Conservation (phyloP, 164 flowering plant genomes). For the Magnolia kwangsiensis region DNA sequence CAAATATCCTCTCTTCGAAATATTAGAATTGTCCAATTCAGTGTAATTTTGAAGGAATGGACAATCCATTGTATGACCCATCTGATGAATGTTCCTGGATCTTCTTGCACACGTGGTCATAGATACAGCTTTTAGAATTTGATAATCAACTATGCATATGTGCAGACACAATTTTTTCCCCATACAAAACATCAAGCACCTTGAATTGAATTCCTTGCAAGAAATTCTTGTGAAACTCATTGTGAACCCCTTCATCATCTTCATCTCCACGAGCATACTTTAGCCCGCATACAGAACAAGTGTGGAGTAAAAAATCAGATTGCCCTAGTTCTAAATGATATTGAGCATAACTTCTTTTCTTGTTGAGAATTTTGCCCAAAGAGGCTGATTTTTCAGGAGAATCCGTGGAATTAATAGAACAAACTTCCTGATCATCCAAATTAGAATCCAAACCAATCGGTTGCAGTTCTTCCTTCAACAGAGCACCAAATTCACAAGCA, state of each 20-base stretch:
- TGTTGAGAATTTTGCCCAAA: conserved; percentile 36
- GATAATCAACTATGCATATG: too few species aligned
- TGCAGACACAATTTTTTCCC: too few species aligned
- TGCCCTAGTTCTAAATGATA: conserved; percentile 82
- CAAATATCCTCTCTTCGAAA: neutral
- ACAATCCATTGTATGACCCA: neutral
- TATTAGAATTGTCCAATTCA: neutral
- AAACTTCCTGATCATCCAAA: neutral
- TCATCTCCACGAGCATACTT: conserved; percentile 69
- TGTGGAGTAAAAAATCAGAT: conserved; percentile 72
- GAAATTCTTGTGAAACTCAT: conserved; percentile 59
- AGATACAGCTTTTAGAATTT: neutral
- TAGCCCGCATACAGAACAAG: conserved; percentile 60
- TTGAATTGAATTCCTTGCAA: conserved; percentile 71
- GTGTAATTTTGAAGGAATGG: neutral
- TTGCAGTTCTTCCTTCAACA: neutral
- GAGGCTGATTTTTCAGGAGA: conserved; percentile 13
- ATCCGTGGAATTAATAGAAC: conserved; percentile 4
- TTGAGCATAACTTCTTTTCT: conserved; percentile 87
- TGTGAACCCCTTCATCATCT: conserved; percentile 70
- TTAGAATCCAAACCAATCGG: conserved; percentile 9
- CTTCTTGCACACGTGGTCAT: neutral
- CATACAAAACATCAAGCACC: conserved; percentile 26
- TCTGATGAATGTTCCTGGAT: neutral
- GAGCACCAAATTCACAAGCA: neutral